phyloP scores from a whole-genome alignment of 2,329 filamentous ascomycete species.

The Alternaria triticina region DNA sequence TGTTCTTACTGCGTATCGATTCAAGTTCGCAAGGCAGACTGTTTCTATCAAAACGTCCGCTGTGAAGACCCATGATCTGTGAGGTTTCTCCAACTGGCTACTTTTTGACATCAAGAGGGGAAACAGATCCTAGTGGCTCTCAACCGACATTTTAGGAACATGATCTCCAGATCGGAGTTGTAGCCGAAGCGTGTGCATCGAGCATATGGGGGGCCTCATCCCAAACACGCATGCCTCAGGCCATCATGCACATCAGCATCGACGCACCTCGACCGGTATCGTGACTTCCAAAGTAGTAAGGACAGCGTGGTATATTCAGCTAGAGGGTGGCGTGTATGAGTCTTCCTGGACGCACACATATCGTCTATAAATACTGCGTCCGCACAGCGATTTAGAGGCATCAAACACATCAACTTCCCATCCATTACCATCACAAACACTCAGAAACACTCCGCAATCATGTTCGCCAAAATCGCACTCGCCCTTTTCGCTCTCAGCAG shows the following conservation, averaged over 20 bases:
- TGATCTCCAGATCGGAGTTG: not conserved
- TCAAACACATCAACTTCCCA: not conserved
- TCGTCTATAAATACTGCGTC: not conserved
- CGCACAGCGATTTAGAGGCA: not conserved
- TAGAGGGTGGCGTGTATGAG: not conserved
- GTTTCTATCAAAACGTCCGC: not conserved
- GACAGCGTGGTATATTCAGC: not conserved
- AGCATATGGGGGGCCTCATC: not conserved
- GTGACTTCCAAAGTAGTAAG: not conserved
- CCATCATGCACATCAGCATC: not conserved
- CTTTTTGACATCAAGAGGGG: not conserved
- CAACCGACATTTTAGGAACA: not conserved
- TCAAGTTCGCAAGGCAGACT: not conserved
- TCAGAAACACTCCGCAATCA: not conserved
- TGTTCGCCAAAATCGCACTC: not conserved
- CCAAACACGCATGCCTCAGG: not conserved
- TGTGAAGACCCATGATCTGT: fast-evolving
- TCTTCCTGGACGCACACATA: not conserved
- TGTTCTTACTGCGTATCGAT: fast-evolving
- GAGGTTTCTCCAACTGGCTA: fast-evolving
- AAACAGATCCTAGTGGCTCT: not conserved
- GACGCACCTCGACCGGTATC: not conserved
- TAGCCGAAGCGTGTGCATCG: not conserved
- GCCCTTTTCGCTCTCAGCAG: not conserved
- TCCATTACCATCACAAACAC: not conserved